A percentile compares a stretch with the other conserved stretches of the same genome.
phyloP scores from a whole-genome alignment of 768 basidiomycete genomes.

The Hypholoma fasciculare region DNA sequence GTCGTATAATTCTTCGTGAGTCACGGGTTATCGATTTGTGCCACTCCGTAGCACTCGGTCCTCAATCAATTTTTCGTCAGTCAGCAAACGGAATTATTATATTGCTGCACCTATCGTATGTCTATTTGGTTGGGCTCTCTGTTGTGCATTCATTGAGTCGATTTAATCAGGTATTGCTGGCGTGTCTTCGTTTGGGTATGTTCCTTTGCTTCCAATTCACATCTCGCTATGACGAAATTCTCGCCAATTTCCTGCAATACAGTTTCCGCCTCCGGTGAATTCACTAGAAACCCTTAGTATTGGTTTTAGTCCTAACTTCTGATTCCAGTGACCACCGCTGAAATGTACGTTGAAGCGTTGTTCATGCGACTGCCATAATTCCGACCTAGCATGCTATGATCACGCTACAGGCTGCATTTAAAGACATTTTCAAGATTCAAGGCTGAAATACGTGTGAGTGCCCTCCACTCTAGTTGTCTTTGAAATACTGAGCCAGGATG shows the following conservation, averaged over 20 bases:
- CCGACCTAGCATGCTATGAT: background rate
- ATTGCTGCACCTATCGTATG: constrained; percentile 33
- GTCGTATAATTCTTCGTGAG: constrained; percentile 39
- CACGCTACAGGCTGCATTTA: constrained; percentile 21
- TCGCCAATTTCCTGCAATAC: background rate
- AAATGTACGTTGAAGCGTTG: constrained; percentile 23
- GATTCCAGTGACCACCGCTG: constrained; percentile 24
- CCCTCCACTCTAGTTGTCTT: background rate
- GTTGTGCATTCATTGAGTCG: background rate
- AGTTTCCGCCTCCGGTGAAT: constrained; percentile 32
- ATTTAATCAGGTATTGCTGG: constrained; percentile 21
- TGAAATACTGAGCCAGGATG: background rate
- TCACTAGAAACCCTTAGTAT: background rate
- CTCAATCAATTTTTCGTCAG: constrained; percentile 18
- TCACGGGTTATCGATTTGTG: background rate
- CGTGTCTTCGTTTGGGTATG: constrained; percentile 25
- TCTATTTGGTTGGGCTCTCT: background rate
- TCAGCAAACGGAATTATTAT: constrained; percentile 35
- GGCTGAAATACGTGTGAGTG: constrained; percentile 20
- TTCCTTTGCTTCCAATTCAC: background rate
- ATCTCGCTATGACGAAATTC: background rate
- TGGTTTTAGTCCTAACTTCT: background rate
- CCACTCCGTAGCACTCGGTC: background rate
- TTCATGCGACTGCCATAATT: background rate
- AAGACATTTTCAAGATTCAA: constrained; percentile 17